A percentile compares a stretch with the other conserved stretches of the same genome.
Conservation (phyloP, 148 eudicot species). For the Vaccinium macrocarpon region DNA sequence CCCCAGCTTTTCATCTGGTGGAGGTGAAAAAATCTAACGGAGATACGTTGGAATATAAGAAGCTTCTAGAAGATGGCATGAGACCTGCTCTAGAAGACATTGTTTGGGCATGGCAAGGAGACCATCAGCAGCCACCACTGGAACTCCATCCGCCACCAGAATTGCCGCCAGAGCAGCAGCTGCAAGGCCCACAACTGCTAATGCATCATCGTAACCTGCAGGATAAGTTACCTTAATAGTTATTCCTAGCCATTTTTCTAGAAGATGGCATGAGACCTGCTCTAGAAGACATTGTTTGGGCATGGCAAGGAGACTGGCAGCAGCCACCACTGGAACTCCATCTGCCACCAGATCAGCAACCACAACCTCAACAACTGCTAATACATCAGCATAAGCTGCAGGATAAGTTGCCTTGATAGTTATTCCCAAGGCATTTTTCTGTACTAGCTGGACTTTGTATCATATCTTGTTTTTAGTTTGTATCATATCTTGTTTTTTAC, state of each 20-base stretch:
- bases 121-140: slow-evolving; percentile 29
- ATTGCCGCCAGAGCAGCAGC: slow-evolving; percentile 3
- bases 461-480: background rate
- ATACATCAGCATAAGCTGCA: background rate
- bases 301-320: slow-evolving; percentile 62
- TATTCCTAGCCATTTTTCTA: slow-evolving; percentile 7
- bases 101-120: slow-evolving; percentile 80
- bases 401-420: slow-evolving; percentile 19
- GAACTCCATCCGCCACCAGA: slow-evolving; percentile 13
- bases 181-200: slow-evolving; percentile 13
- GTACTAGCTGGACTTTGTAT: background rate
- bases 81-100: slow-evolving; percentile 73
- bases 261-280: slow-evolving; percentile 69
- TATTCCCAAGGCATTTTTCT: background rate
- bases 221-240: slow-evolving; percentile 20
- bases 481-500: background rate
- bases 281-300: slow-evolving; percentile 70
- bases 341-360: slow-evolving; percentile 7
- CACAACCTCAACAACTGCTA: slow-evolving; percentile 15
- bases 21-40: slow-evolving; percentile 74
- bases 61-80: slow-evolving; percentile 54
- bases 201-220: background rate
- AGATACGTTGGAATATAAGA: slow-evolving; percentile 69
- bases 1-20: slow-evolving; percentile 54
- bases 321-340: slow-evolving; percentile 23